Conservation (phyloP, 805 yeast genomes). For the Starmerella apicola region DNA sequence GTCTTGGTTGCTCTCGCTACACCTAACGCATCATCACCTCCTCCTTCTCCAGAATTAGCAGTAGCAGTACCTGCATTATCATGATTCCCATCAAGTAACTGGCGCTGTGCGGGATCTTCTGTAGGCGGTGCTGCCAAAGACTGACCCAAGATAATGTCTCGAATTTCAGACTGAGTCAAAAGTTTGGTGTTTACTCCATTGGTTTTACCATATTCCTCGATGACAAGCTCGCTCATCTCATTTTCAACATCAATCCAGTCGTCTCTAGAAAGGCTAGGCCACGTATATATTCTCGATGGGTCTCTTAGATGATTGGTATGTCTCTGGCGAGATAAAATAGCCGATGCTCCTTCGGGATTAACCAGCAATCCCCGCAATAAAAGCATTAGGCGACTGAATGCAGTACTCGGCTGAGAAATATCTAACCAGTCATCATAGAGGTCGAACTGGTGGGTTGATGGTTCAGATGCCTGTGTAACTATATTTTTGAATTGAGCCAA, state of each 20-base stretch:
- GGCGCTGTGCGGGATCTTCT: conserved; percentile 49
- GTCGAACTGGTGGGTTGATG: conserved; percentile 83
- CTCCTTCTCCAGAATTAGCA: conserved; percentile 31
- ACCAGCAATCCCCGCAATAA: conserved; percentile 73
- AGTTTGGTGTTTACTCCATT: conserved; percentile 77
- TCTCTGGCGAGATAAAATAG: background rate
- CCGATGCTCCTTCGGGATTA: conserved; percentile 39
- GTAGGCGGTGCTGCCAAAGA: conserved; percentile 83
- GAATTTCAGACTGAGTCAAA: conserved; percentile 81
- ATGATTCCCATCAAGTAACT: background rate
- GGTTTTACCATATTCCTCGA: conserved; percentile 72
- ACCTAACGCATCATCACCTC: conserved; percentile 45
- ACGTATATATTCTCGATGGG: no score
- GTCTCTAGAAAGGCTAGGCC: conserved; percentile 84
- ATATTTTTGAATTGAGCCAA: conserved; percentile 68
- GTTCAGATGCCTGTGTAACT: conserved; percentile 77
- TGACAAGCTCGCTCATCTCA: conserved; percentile 73
- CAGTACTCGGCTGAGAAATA: conserved; percentile 75
- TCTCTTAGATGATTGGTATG: background rate
- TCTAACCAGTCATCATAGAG: conserved; percentile 91
- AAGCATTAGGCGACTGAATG: conserved; percentile 76
- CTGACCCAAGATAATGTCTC: conserved; percentile 90
- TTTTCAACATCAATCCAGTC: conserved; percentile 89
- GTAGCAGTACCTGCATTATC: no score
- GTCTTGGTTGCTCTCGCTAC: conserved; percentile 74